Evolutionary conservation across 345 rosid genomes (phyloP).

Genomic region (Punica granatum): DNA sequence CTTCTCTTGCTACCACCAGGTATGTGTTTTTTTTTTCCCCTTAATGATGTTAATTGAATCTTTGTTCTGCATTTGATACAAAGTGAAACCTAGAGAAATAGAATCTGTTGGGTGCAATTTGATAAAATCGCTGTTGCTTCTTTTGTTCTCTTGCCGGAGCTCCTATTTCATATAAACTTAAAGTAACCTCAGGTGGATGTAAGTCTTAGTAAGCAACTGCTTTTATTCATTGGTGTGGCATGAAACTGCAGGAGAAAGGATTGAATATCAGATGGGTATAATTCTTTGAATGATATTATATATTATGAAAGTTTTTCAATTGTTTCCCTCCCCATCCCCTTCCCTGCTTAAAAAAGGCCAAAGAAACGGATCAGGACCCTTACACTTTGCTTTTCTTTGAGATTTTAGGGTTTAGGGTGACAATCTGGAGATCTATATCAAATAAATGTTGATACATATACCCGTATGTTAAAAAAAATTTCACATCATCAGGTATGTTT

Average conservation of each 20-base stretch:
- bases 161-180: background rate
- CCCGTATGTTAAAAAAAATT: background rate
- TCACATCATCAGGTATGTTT: slow-evolving; percentile 64
- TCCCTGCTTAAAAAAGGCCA: background rate
- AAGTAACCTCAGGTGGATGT: background rate
- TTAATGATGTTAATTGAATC: background rate
- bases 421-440: background rate
- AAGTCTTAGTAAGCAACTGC: background rate
- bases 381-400: background rate
- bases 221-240: background rate
- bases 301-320: background rate
- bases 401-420: background rate
- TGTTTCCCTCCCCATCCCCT: background rate
- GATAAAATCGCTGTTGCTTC: background rate
- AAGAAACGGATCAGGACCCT: background rate
- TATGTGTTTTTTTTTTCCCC: background rate
- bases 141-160: background rate
- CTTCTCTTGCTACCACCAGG: background rate
- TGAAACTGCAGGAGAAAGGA: background rate
- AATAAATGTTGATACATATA: background rate
- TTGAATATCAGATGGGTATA: background rate
- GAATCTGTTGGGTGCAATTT: background rate
- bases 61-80: background rate
- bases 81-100: background rate
- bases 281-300: background rate